phyloP scores from a whole-genome alignment of 2,329 filamentous ascomycete genomes.

The Orbilia brochopaga region DNA sequence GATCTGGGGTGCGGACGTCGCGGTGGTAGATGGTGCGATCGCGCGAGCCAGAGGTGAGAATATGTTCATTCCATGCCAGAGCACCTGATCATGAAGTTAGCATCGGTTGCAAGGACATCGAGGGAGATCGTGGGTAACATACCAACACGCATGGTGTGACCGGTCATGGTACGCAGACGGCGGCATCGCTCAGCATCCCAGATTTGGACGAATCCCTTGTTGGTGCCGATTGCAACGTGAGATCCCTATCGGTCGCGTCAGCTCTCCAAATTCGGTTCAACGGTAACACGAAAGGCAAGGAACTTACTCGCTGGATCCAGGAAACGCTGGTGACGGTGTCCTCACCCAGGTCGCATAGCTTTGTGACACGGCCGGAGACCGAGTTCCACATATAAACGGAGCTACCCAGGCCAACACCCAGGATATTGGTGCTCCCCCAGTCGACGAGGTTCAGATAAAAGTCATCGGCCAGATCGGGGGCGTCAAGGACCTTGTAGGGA shows the following conservation, averaged over 20 bases:
- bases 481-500: slow-evolving; percentile 96
- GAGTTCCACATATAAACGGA: slow-evolving; percentile 99
- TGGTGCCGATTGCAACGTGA: slow-evolving; percentile 92
- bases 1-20: slow-evolving; percentile 89
- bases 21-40: slow-evolving; percentile 94
- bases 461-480: slow-evolving; percentile 92
- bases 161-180: slow-evolving; percentile 91
- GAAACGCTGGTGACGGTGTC: slow-evolving; percentile 96
- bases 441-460: slow-evolving; percentile 98
- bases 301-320: slow-evolving; percentile 84
- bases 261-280: slow-evolving; percentile 45
- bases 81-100: slow-evolving; percentile 60
- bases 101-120: slow-evolving; percentile 6
- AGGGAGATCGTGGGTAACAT: slow-evolving; percentile 23
- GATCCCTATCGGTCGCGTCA: slow-evolving; percentile 67
- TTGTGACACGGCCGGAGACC: slow-evolving; percentile 85
- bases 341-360: slow-evolving; percentile 88
- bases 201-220: slow-evolving; percentile 92
- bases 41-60: slow-evolving; percentile 90
- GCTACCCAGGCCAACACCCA: slow-evolving; percentile 88
- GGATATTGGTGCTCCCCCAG: slow-evolving; percentile 92
- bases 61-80: slow-evolving; percentile 96
- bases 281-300: neutral
- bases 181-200: slow-evolving; percentile 92
- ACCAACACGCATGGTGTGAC: slow-evolving; percentile 90